A percentile compares a stretch with the other conserved stretches of the same genome.
Conservation (phyloP, 129 eudicot genomes). For the Flaveria bidentis region DNA sequence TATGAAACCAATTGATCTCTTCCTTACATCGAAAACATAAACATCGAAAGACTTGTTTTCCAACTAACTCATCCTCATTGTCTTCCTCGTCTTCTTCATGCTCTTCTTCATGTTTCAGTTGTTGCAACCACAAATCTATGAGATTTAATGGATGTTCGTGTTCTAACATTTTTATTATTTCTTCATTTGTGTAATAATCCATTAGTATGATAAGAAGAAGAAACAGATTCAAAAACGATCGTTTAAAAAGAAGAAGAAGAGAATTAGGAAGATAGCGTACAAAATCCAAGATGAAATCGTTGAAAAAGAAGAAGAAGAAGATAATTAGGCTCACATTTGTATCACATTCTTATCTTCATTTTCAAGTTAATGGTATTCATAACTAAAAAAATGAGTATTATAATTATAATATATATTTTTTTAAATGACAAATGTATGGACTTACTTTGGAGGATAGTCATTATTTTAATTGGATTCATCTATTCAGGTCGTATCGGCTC, state of each 20-base stretch:
- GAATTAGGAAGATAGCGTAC: no score
- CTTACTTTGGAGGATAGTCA: no score
- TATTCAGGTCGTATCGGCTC: no score
- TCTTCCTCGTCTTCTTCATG: background rate
- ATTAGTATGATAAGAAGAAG: background rate
- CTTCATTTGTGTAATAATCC: background rate
- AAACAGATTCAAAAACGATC: background rate
- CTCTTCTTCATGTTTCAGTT: background rate
- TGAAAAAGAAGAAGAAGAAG: background rate
- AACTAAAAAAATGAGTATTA: background rate
- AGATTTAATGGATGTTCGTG: conserved; percentile 12
- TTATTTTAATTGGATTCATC: no score
- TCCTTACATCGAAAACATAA: background rate
- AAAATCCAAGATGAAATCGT: no score
- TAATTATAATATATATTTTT: no score
- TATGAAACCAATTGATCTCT: conserved; percentile 6
- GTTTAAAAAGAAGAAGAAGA: no score
- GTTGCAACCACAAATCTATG: background rate
- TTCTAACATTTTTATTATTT: background rate
- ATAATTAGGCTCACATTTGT: background rate
- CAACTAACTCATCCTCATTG: background rate
- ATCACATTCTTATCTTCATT: background rate
- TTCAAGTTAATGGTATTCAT: conserved; percentile 4
- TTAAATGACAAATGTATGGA: no score
- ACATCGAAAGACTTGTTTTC: background rate